Conservation (phyloP, 257 asterid species). For the Forsythia suspensa region DNA sequence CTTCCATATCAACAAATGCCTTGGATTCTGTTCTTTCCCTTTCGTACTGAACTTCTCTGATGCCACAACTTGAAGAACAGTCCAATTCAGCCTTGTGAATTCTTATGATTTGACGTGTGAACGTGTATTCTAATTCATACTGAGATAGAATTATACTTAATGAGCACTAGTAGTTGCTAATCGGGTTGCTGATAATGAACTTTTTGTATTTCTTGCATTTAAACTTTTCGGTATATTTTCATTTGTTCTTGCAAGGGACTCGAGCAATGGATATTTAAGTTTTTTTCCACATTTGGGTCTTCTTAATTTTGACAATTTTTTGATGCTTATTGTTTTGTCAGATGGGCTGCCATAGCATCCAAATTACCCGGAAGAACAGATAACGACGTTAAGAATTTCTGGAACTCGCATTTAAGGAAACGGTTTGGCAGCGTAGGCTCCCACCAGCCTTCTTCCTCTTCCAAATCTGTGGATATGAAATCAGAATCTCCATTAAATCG, state of each 20-base stretch:
- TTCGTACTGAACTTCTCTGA: background rate
- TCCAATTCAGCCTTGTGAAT: too few species aligned
- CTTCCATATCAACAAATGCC: background rate
- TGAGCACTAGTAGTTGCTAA: too few species aligned
- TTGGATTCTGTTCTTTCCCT: conserved; percentile 4
- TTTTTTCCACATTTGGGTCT: background rate
- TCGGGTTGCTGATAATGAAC: too few species aligned
- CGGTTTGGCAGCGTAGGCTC: conserved; percentile 21
- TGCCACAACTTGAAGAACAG: background rate
- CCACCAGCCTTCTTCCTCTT: conserved; percentile 29
- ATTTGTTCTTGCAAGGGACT: background rate
- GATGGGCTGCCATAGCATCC: conserved; percentile 77
- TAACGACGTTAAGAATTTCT: conserved; percentile 66
- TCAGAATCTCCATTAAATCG: conserved; percentile 25
- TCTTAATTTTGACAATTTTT: conserved; percentile 4
- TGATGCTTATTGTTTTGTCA: conserved; percentile 8
- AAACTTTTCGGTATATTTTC: too few species aligned
- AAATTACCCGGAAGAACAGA: conserved; percentile 74
- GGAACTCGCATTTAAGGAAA: conserved; percentile 76
- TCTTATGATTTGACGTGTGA: too few species aligned
- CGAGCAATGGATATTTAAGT: too few species aligned
- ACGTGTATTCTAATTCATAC: too few species aligned
- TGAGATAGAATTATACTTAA: too few species aligned
- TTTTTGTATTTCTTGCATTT: too few species aligned
- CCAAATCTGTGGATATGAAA: conserved; percentile 25